Evolutionary conservation across 2,329 filamentous ascomycete genomes (phyloP), one percentile per base, ranked within the genome.

Genomic region (Phaeosphaeriaceae sp.): DNA sequence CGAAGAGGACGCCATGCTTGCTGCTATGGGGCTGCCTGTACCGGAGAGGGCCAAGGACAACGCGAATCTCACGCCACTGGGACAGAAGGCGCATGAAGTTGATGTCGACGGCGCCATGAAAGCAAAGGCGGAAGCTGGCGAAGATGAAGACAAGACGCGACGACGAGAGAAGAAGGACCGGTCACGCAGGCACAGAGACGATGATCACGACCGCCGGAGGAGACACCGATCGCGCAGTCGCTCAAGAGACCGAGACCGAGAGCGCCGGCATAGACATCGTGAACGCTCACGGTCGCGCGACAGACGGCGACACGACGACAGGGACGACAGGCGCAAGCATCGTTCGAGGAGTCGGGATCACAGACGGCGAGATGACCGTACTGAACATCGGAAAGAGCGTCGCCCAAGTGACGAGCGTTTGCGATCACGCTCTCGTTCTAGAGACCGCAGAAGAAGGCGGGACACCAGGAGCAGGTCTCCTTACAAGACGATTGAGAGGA

Each of bases 1-100:
- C 0, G 95, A 99, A 72, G 91, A 97, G 74, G 94, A 97, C 76
- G 95, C 93, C 1, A 89, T 98, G 74, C 89, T 92, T 2, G 85
- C 83, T 46, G 93, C 93, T 0, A 81, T 99, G 53, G 95, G 95
- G 0, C 80, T 97, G 27, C 92, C 92, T 0, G 84, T 90, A 1
- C 86, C 89, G 1, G 85, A 86, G 49, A 81, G 82, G 0, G 85
- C 84, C 1, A 86, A 84, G 3, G 84, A 85, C 2, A 96, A 95
- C 74, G 86, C 85, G 48, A 88, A 88, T 60, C 60, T 84, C 68
- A 81, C 79, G 20, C 84, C 91, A 0, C 77, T 96, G 11, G 89
- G 74, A 10, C 76, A 78, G 61, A 78, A 76, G 48, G 72, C 70
- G 6, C 84, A 75, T 41, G 74, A 90, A 25, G 84, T 81, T 2